Evolutionary conservation across 805 yeast species (phyloP), one percentile per base, ranked within the genome.

Genomic region (Teunomyces stri): DNA sequence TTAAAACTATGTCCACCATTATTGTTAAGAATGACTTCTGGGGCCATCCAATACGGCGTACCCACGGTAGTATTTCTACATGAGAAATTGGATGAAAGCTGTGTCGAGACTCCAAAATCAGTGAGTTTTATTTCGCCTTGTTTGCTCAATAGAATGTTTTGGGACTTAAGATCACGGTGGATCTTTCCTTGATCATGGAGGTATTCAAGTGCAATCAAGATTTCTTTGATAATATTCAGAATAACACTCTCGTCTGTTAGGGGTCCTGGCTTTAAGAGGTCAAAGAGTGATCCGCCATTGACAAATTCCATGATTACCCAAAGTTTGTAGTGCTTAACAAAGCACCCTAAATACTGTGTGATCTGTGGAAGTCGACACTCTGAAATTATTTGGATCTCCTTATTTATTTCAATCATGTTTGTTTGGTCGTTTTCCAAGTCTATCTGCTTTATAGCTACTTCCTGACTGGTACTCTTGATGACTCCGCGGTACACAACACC

Each of bases 221-320:
- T 69, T 44, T 83, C 83, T 25, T 70, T 64, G 49, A 84, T 66
- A 0, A 87, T 73, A 18, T 73, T 59, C 48, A 82, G 80, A 25
- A 87, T 78, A 2, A 58, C 51, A 12, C 66, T 68, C 25, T 71
- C 72, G 59, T 85, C 88, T 10, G 70, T 65, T 36, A 86, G 76
- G 0, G 87, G 81, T 0, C 87, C 74, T 0, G 85, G 81, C 27
- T 72, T 68, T 36, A 86, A 61, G 30, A 87, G 64, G 48, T 87
- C 94, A 39, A 81, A 74, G 42, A 87, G 74, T 4, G 89, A 81
- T 2, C 95, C 95, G 0, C 90, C 94, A 33, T 85, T 83, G n/a
- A 86, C 75, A 60, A 68, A 84, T 62, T 87, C 95, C 94, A 87
- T 87, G 10, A 85, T 75, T 45, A 87, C 86, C 90, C 91, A 85